phyloP scores from a whole-genome alignment of 306 rosid genomes.

The Begonia loranthoides region DNA sequence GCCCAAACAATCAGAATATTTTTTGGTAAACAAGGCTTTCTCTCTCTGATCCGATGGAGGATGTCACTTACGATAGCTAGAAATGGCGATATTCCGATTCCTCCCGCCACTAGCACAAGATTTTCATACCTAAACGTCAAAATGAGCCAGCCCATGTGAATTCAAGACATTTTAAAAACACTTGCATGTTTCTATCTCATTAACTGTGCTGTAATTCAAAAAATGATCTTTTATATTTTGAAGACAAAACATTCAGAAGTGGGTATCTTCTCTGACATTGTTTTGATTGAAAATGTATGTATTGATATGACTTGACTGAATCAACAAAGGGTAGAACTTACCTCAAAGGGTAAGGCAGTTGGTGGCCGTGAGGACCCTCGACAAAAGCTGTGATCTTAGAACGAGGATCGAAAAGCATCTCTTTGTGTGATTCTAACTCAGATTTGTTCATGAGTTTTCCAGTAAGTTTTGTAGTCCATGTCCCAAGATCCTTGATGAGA shows the following conservation, averaged over 20 bases:
- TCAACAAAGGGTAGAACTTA: conserved; percentile 18
- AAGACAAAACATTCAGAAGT: too few species aligned
- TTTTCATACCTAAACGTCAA: conserved; percentile 50
- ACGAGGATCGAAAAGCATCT: conserved; percentile 14
- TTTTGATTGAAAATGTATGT: too few species aligned
- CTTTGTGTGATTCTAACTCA: conserved; percentile 18
- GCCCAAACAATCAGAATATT: conserved; percentile 76
- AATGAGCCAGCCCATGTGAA: background rate
- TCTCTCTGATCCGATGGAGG: conserved; percentile 61
- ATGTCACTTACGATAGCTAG: conserved; percentile 79
- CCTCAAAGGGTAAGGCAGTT: conserved; percentile 73
- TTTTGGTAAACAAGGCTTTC: conserved; percentile 56
- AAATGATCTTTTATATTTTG: too few species aligned
- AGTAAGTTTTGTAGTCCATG: conserved; percentile 57
- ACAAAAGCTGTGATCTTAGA: conserved; percentile 50
- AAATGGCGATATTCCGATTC: conserved; percentile 91
- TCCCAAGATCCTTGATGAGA: conserved; percentile 82
- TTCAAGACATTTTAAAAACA: background rate
- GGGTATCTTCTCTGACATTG: too few species aligned
- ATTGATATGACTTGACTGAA: background rate
- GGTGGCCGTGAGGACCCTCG: conserved; percentile 96
- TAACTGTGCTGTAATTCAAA: too few species aligned
- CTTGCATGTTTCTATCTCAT: too few species aligned
- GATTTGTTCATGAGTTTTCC: conserved; percentile 23
- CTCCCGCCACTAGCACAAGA: conserved; percentile 86